Evolutionary conservation across 495 filamentous ascomycete species (phyloP), one percentile per base, ranked within the genome.

Genomic region (Penicillium macrosclerotiorum): DNA sequence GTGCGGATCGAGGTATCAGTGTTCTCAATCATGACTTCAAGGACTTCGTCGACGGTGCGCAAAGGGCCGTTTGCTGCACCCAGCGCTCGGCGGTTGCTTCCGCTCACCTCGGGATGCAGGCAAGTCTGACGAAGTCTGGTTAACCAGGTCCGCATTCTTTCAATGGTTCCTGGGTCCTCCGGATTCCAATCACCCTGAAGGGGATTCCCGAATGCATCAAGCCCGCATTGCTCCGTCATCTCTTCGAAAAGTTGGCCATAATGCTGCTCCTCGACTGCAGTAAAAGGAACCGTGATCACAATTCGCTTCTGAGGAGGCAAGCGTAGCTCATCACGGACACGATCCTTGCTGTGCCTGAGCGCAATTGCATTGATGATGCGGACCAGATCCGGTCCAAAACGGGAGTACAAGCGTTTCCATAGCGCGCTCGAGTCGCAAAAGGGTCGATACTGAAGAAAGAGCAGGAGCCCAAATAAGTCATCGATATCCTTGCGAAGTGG

Each of bases 281-380:
- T 89, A 56, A 96, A 96, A 0, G 92, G 90, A 42, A 92, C 81
- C 0, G 87, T 93, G 40, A 98, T 87, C 12, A 96, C 83, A 47
- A 91, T 79, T 1, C 93, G 81, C 49, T 83, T 87, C 57, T 97
- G 92, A 2, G 79, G 74, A 9, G 92, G 92, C 23, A 79, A 47
- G 13, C 59, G 61, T 12, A 77, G 59, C 45, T 98, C 90, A 25
- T 81, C 74, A 31, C 88, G 78, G 19, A 96, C 79, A 20, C 79
- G 72, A 39, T 82, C 76, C 65, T 98, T 98, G 13, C 84, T 91
- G 59, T 98, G 91, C 1, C 93, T 78, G 41, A 98, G 72, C 13
- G 90, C 77, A 20, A 96, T 80, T 0, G 47, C 67, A 33, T 74
- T 65, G 49, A 95, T 88, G 4, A 95, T 76, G 1, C 72, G 62